Conservation (phyloP, 2,329 filamentous ascomycete genomes). For the Akanthomyces muscarius region DNA sequence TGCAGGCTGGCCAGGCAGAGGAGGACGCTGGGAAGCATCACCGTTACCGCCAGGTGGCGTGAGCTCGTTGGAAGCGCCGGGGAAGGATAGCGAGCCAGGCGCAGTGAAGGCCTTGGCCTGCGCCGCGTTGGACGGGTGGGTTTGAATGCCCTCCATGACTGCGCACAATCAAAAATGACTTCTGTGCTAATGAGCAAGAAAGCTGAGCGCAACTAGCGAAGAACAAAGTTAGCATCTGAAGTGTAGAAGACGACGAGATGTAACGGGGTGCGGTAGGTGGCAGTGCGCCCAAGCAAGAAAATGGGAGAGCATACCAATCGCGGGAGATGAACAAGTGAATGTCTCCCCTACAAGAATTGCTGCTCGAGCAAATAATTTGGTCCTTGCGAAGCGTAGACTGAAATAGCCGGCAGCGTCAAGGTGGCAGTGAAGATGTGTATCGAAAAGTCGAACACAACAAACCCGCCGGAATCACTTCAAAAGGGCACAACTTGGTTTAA, state of each 20-base stretch:
- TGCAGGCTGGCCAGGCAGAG: conserved; percentile 50
- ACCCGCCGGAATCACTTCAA: conserved; percentile 30
- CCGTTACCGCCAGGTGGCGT: conserved; percentile 74
- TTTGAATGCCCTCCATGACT: conserved; percentile 84
- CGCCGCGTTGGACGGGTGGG: conserved; percentile 83
- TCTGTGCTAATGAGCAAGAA: conserved; percentile 18
- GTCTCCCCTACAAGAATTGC: conserved; percentile 69
- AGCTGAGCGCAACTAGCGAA: conserved; percentile 33
- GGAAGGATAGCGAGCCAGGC: conserved; percentile 87
- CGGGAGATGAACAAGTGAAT: conserved; percentile 98
- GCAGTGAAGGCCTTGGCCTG: conserved; percentile 97
- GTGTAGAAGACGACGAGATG: conserved; percentile 2
- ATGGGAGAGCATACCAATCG: conserved; percentile 56
- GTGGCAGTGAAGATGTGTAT: conserved; percentile 9
- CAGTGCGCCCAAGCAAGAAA: conserved; percentile 23
- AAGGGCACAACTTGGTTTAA: conserved; percentile 26
- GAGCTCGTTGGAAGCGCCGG: conserved; percentile 75
- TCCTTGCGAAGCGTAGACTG: conserved; percentile 24
- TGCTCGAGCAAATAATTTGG: conserved; percentile 30
- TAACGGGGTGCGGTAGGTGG: not conserved
- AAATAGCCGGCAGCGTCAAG: conserved; percentile 21
- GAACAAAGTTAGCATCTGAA: conserved; percentile 25
- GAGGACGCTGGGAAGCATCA: conserved; percentile 41
- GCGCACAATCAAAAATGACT: conserved; percentile 18
- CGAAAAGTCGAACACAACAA: conserved; percentile 13